Conservation (phyloP, 2,329 filamentous ascomycete species). For the Dactylellina parvicollis region DNA sequence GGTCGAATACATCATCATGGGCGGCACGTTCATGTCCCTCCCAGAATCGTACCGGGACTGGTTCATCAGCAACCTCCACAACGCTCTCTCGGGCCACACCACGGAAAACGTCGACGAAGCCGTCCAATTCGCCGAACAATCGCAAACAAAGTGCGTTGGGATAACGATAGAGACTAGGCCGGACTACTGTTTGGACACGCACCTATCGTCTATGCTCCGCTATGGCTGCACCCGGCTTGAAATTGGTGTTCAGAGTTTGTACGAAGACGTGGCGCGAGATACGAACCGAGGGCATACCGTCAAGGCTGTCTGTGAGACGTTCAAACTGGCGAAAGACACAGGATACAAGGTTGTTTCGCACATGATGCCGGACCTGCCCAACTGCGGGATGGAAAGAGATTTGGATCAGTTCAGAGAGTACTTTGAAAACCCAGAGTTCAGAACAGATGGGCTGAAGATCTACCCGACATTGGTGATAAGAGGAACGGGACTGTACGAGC, state of each 20-base stretch:
- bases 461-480: slow-evolving; percentile 97
- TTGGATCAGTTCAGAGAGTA: slow-evolving; percentile 97
- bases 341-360: slow-evolving; percentile 99
- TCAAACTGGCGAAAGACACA: slow-evolving; percentile 95
- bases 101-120: slow-evolving; percentile 95
- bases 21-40: slow-evolving; percentile 98
- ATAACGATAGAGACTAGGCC: slow-evolving; percentile 98
- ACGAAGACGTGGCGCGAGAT: slow-evolving; percentile 97
- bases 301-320: slow-evolving; percentile 92
- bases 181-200: slow-evolving; percentile 96
- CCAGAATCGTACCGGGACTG: slow-evolving; percentile 87
- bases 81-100: slow-evolving; percentile 94
- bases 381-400: slow-evolving; percentile 98
- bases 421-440: slow-evolving; percentile 94
- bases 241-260: slow-evolving; percentile 93
- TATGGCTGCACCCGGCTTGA: slow-evolving; percentile 96
- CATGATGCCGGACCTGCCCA: slow-evolving; percentile 99
- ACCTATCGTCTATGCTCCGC: slow-evolving; percentile 93
- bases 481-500: slow-evolving; percentile 93
- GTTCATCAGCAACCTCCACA: slow-evolving; percentile 95
- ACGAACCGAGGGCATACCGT: slow-evolving; percentile 98
- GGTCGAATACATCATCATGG: slow-evolving; percentile 99
- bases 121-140: slow-evolving; percentile 70
- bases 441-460: slow-evolving; percentile 96
- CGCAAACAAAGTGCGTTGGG: slow-evolving; percentile 81